Conservation (phyloP, 306 rosid genomes). For the Sechiopsis laciniata region DNA sequence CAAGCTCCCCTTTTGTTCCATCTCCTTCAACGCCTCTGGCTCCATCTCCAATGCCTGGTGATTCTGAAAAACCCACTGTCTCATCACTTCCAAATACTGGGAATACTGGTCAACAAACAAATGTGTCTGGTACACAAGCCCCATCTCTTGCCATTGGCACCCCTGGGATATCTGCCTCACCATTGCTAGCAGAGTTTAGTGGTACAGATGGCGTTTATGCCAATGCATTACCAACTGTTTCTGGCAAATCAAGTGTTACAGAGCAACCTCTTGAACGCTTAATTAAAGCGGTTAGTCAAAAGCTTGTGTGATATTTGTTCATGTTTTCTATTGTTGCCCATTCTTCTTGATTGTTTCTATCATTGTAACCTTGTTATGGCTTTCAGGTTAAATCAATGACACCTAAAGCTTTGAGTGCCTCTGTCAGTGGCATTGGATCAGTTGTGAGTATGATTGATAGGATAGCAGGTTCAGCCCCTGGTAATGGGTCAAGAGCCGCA, state of each 20-base stretch:
- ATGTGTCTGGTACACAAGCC: slow-evolving; percentile 44
- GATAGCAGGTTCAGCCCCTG: slow-evolving; percentile 92
- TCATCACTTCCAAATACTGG: slow-evolving; percentile 59
- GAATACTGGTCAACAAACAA: slow-evolving; percentile 59
- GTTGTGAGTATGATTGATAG: slow-evolving; percentile 87
- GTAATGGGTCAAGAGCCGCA: slow-evolving; percentile 92
- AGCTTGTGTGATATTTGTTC: slow-evolving; percentile 18
- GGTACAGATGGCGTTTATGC: slow-evolving; percentile 52
- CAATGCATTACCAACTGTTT: slow-evolving; percentile 46
- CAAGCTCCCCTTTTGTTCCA: slow-evolving; percentile 74
- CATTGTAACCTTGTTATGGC: neutral
- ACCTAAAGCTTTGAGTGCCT: slow-evolving; percentile 52
- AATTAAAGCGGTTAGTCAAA: slow-evolving; percentile 60
- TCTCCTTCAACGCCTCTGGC: slow-evolving; percentile 89
- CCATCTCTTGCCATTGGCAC: slow-evolving; percentile 94
- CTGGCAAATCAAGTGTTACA: slow-evolving; percentile 55
- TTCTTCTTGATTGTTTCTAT: slow-evolving; percentile 6
- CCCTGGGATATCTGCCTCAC: slow-evolving; percentile 98
- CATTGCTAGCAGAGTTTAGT: slow-evolving; percentile 82
- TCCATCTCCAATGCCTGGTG: slow-evolving; percentile 77
- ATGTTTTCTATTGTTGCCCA: neutral
- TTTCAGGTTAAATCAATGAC: slow-evolving; percentile 84
- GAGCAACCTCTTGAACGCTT: slow-evolving; percentile 87
- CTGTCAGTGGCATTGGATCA: slow-evolving; percentile 73
- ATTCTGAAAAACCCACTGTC: slow-evolving; percentile 62